Conservation (phyloP, 371 early-diverging fungal genomes). For the Apophysomyces ossiformis region DNA sequence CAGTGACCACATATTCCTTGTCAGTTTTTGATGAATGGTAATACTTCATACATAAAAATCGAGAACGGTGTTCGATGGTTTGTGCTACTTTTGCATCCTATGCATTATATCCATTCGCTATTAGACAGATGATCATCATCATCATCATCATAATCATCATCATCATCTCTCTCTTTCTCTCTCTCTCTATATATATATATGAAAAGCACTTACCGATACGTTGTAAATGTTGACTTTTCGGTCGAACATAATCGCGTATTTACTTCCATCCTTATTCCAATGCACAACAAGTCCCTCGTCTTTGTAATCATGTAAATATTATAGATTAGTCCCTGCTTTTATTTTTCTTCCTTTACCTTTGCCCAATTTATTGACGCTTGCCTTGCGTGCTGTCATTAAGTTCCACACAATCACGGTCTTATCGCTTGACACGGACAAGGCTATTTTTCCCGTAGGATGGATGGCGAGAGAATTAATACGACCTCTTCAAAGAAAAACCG, state of each 20-base stretch:
- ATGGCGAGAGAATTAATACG: constrained; percentile 78
- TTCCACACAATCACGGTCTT: constrained; percentile 90
- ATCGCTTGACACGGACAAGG: constrained; percentile 83
- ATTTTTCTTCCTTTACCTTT: constrained; percentile 37
- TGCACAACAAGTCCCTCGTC: constrained; percentile 67
- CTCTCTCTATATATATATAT: no score
- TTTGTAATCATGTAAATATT: background rate
- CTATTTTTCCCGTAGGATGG: constrained; percentile 94
- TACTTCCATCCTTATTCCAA: constrained; percentile 79
- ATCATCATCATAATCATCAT: no score
- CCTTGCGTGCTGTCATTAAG: constrained; percentile 83
- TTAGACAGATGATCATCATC: no score
- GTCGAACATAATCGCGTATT: constrained; percentile 79
- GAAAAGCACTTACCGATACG: constrained; percentile 55
- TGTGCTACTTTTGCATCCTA: constrained; percentile 58
- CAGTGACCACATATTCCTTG: constrained; percentile 67
- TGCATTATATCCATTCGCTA: background rate
- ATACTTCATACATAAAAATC: constrained; percentile 54
- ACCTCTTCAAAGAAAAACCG: constrained; percentile 34
- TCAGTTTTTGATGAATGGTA: constrained; percentile 43
- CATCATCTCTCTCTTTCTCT: no score
- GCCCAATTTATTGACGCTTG: constrained; percentile 66
- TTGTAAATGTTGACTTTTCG: constrained; percentile 73
- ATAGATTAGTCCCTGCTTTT: background rate
- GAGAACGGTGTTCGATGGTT: constrained; percentile 57